Percentiles rank a stretch among this genome's conserved stretches.
These are phyloP conservation scores for Cladophialophora bantiana DNA, from an alignment of 2,329 filamentous ascomycete species.

Conservation along the genomic window DNA sequence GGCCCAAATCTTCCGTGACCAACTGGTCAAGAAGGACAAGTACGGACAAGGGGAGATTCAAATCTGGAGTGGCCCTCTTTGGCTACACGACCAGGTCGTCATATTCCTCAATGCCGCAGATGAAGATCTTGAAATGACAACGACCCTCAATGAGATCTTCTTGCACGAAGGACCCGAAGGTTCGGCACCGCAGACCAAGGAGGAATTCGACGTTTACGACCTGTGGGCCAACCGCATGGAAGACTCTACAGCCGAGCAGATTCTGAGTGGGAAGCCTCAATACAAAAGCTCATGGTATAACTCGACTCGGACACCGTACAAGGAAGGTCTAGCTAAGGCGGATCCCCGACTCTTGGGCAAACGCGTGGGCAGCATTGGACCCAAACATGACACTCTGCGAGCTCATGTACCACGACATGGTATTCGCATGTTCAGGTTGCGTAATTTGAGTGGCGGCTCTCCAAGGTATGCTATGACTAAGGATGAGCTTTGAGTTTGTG, in stretches of 20 bases:
- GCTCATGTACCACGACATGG: conserved; percentile 55
- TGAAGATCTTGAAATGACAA: conserved; percentile 54
- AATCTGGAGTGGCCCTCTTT: conserved; percentile 58
- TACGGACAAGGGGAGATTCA: conserved; percentile 57
- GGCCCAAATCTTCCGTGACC: conserved; percentile 55
- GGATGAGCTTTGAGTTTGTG: conserved; percentile 24
- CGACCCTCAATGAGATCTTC: conserved; percentile 62
- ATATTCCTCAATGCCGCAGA: conserved; percentile 61
- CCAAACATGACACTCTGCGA: conserved; percentile 47
- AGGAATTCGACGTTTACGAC: conserved; percentile 61
- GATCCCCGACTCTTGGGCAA: conserved; percentile 55
- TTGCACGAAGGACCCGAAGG: conserved; percentile 54
- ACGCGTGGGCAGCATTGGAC: conserved; percentile 55
- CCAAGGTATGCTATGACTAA: conserved; percentile 25
- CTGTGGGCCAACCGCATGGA: conserved; percentile 63
- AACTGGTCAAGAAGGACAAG: conserved; percentile 50
- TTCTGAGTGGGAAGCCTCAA: conserved; percentile 51
- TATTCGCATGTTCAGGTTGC: conserved; percentile 58
- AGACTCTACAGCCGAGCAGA: conserved; percentile 51
- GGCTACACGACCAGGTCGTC: conserved; percentile 58
- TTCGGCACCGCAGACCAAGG: conserved; percentile 50
- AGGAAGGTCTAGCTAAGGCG: conserved; percentile 52
- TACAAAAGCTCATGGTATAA: conserved; percentile 54
- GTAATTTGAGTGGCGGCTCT: conserved; percentile 35
- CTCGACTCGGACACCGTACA: conserved; percentile 56